Conservation (phyloP, 2,329 filamentous ascomycete genomes). For the Neofusicoccum parvum region DNA sequence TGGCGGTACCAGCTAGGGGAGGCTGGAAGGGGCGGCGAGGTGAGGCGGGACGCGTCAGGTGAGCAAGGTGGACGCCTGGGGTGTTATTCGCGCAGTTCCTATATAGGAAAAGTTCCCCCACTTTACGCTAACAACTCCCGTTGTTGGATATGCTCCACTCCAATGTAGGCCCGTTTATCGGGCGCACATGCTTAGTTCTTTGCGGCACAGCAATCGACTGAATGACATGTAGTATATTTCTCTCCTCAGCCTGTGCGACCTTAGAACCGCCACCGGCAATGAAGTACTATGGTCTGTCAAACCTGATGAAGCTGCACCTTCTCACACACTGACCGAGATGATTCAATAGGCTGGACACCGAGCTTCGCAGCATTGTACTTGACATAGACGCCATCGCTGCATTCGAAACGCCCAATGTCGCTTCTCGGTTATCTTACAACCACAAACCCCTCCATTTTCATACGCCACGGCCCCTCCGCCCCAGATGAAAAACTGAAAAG, state of each 20-base stretch:
- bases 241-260: not conserved
- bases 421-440: not conserved
- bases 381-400: not conserved
- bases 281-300: not conserved
- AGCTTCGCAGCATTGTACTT: not conserved
- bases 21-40: not conserved
- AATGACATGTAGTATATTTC: not conserved
- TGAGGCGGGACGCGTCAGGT: not conserved
- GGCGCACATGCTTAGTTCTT: not conserved
- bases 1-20: not conserved
- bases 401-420: not conserved
- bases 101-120: too few relatives aligned
- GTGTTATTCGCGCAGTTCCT: too few relatives aligned
- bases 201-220: not conserved
- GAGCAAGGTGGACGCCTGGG: too few relatives aligned
- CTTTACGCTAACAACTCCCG: too few relatives aligned
- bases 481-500: not conserved
- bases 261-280: not conserved
- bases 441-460: not conserved
- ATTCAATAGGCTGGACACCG: not conserved
- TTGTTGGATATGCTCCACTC: not conserved
- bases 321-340: not conserved
- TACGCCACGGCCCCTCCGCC: not conserved
- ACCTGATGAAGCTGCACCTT: not conserved
- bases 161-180: not conserved